Base-by-base conservation (phyloP, 495 filamentous ascomycete species). In the Ramalina peruviana region DNA sequence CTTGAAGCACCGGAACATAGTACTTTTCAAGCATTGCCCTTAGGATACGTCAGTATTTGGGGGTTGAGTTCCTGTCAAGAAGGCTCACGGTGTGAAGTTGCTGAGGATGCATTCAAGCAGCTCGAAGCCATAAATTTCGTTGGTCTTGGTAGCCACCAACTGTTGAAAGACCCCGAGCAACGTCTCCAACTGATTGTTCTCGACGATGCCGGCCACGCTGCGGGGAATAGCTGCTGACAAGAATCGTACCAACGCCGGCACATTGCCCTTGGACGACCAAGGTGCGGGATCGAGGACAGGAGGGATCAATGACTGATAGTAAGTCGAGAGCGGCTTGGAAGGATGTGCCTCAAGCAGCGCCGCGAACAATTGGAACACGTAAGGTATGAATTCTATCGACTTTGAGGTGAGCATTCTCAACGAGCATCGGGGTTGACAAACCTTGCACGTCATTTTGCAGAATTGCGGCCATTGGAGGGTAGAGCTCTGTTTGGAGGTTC, bases 351-450 rank as follows among this genome's bases (percentile, higher is more conserved):
- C 88, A 3, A 97, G 77, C 33, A 97, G 76, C 17, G 88, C 83
- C 4, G 88, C 83, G 49, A 96, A 86, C 25, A 99, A 76, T 65
- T 97, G 93, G 71, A 99, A 95, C 39, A 97, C 80, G 57, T 95
- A 99, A 11, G 92, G 93, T 55, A 84, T 81, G 63, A 97, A 99
- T 67, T 99, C 93, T 86, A 58, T 21, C 44, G 33, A 11, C 52
- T 57, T 41, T 67, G 52, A 56, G 38, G 11, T 25, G 46, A 25
- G 27, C 25, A 51, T 17, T 16, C 47, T 48, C 51, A 40, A 52
- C 36, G 33, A 26, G 43, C 17, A 39, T 39, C 4, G 16, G 13
- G 23, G 20, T n/a, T 6, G 39, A 15, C 70, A 57, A 66, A 86
- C 84, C 83, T 60, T 85, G 76, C 42, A 95, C 81, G 59, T 90